phyloP scores from a whole-genome alignment of 192 early-diverging fungal species.

The Coemansia sp. region DNA sequence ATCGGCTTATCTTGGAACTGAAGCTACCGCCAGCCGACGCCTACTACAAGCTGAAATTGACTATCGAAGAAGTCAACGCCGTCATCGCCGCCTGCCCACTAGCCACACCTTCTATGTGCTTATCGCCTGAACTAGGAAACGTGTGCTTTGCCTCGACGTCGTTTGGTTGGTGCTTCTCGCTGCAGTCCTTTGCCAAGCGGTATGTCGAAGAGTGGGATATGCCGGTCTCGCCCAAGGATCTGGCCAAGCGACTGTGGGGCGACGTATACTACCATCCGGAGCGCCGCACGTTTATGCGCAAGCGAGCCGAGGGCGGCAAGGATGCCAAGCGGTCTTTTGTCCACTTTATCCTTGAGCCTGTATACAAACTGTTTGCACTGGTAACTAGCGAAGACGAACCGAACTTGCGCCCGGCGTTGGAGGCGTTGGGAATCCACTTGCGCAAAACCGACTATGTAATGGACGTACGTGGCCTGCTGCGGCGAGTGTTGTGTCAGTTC shows the following conservation, averaged over 20 bases:
- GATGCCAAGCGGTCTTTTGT: slow-evolving; percentile 83
- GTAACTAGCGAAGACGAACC: slow-evolving; percentile 58
- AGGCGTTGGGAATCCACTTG: slow-evolving; percentile 80
- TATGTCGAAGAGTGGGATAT: slow-evolving; percentile 83
- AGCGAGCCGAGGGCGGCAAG: slow-evolving; percentile 58
- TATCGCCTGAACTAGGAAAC: slow-evolving; percentile 95
- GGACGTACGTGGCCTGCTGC: slow-evolving; percentile 86
- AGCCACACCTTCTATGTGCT: slow-evolving; percentile 42
- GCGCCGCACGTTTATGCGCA: slow-evolving; percentile 82
- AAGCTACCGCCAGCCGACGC: slow-evolving; percentile 96
- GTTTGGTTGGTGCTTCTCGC: slow-evolving; percentile 93
- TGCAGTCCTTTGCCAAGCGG: slow-evolving; percentile 89
- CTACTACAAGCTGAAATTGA: slow-evolving; percentile 95
- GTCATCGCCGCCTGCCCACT: slow-evolving; percentile 61
- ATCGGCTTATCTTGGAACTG: slow-evolving; percentile 95
- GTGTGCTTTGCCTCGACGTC: slow-evolving; percentile 92
- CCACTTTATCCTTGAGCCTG: slow-evolving; percentile 93
- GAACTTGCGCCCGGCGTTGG: slow-evolving; percentile 72
- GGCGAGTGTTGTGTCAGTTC: slow-evolving; percentile 83
- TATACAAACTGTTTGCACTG: slow-evolving; percentile 93
- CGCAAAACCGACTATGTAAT: slow-evolving; percentile 76
- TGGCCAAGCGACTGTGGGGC: slow-evolving; percentile 95
- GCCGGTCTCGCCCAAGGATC: slow-evolving; percentile 62
- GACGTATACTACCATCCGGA: slow-evolving; percentile 88
- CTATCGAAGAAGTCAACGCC: slow-evolving; percentile 94